Base-by-base conservation (phyloP, 2,329 filamentous ascomycete species). In the Colletotrichum sidae region DNA sequence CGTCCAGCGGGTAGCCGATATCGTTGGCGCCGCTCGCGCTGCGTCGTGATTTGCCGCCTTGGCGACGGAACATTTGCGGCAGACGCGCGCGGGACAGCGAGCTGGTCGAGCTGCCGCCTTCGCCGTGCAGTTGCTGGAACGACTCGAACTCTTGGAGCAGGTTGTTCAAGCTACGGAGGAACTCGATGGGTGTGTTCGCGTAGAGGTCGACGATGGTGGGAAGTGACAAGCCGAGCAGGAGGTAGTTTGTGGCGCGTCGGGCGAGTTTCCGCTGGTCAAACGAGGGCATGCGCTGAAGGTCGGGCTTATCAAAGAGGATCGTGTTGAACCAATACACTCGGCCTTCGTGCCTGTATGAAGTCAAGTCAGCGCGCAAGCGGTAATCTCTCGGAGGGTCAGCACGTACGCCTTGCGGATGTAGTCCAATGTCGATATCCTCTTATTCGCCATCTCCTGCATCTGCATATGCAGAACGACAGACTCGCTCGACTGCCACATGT, bases 281-380 rank as follows among this genome's bases (percentile, higher is more conserved):
- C 75, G 93, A 97, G 50, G 95, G 90, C 82, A 97, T 90, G 73
- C 90, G 90, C 55, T 86, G 82, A 39, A 98, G 85, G 77, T 97
- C 93, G 37, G 87, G 78, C 72, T 93, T 92, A 69, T 94, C 92
- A 79, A 97, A 97, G 74, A 97, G 91, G 67, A 97, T 88, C 0
- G 96, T 97, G 80, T 97, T 97, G 84, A 98, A 97, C 94, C 96
- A 98, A 82, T 97, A 98, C 46, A 97, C 90, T 64, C 93, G 90
- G 67, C 95, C 94, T 79, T 97, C 94, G 75, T 99, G 94, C 35
- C 93, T 97, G 75, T 55, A 58, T 6, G 25, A 49, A 13, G 7
- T 3, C 33, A 17, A n/a, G 53, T 69, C n/a, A 69, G 67, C 15
- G 33, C 8, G n/a, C 37, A 39, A 7, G n/a, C 44, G 25, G 34